Base-by-base conservation (phyloP, 2,329 filamentous ascomycete genomes). In the Alternaria longipes region DNA sequence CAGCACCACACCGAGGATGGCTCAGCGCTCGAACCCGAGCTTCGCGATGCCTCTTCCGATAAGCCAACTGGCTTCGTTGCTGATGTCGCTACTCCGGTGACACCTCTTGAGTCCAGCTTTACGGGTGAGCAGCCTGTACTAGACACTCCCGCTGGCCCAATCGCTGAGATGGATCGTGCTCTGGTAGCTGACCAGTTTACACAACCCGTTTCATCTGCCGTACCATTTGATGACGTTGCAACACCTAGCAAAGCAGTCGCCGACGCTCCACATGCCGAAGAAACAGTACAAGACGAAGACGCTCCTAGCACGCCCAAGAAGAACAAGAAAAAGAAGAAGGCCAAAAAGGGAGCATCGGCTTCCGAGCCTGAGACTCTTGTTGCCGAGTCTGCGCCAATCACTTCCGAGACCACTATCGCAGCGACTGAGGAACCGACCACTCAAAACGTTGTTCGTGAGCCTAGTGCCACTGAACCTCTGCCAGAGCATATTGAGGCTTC, bases 261-360 rank as follows among this genome's bases (percentile, higher is more conserved):
- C 5, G 65, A 57, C 36, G 45, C 49, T 24, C 36, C 47, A 16
- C 50, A 41, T 45, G 49, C 18, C 1, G 52, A 58, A 36, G 42
- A 40, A 30, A 12, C 26, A 9, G 28, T 14, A 1, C 28, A 53
- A 18, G 24, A 18, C 28, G 49, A 60, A 16, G 53, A 54, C 12
- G n/a, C 36, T 20, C 16, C 47, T 18, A 56, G 28, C 4, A 49
- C 47, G 7, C 66, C 70, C 1, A 75, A 74, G 61, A 73, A 75
- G 60, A 56, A 59, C 30, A 74, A 73, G 62, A 73, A 73, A 45
- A 74, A 74, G 56, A 72, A 72, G 60, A 75, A 74, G 63, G 59
- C 63, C 28, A 74, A 73, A 53, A 73, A 73, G 57, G 57, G 55
- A 8, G 60, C 66, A 18, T 67, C 62, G 7, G 51, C 60, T 11